Percentiles rank a stretch among this genome's conserved stretches.
These are phyloP conservation scores for Metschnikowia similis DNA, from an alignment of 805 yeast genomes.

Conservation along the genomic window DNA sequence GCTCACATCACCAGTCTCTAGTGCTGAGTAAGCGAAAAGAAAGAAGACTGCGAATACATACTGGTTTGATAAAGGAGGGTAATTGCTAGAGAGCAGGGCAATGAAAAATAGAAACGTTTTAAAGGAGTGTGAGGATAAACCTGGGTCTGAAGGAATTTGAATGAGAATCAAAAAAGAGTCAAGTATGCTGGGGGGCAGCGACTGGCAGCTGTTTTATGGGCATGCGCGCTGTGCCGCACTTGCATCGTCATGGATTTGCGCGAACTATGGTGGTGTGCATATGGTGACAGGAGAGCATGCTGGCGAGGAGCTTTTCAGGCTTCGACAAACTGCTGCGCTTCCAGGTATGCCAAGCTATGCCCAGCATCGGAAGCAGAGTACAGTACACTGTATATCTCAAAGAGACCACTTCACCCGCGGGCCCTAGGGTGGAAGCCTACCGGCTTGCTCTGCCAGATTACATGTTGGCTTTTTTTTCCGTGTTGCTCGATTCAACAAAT, in stretches of 20 bases:
- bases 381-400: too few relatives aligned
- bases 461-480: too few relatives aligned
- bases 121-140: conserved; percentile 4
- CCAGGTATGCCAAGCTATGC: background rate
- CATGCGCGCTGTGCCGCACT: background rate
- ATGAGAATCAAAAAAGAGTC: background rate
- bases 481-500: too few relatives aligned
- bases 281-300: background rate
- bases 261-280: background rate
- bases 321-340: background rate
- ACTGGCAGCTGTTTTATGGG: conserved; percentile 1
- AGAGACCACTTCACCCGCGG: too few relatives aligned
- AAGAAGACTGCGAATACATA: background rate
- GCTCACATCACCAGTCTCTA: background rate
- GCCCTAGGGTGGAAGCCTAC: too few relatives aligned
- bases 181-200: background rate
- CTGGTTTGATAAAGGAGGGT: conserved; percentile 1
- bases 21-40: background rate
- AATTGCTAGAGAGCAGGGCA: conserved; percentile 4
- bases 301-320: conserved; percentile 2
- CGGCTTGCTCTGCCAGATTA: too few relatives aligned
- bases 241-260: background rate
- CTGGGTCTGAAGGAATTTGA: background rate
- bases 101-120: background rate
- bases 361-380: background rate